Base-by-base conservation (phyloP, 257 asterid genomes). In the Lycium ferocissimum region DNA sequence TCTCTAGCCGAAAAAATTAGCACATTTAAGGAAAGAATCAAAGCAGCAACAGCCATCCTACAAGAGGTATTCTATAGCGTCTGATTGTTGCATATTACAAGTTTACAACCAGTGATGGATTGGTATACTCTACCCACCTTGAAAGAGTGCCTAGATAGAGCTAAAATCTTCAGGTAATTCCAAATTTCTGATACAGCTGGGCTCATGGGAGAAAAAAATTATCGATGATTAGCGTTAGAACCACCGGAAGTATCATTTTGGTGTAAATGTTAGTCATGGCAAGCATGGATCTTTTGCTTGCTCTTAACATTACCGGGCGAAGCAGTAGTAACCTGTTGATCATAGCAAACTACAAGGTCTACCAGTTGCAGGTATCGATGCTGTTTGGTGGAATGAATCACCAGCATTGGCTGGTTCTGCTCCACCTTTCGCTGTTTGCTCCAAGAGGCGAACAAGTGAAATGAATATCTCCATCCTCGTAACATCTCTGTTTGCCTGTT, bases 401-500 rank as follows among this genome's bases (percentile, higher is more conserved):
- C 17, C 40, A 78, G 76, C 76, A 40, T 79, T 88, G 83, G 89
- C 76, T 18, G 90, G 83, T 14, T 89, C 56, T 22, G 61, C 38
- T 49, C 88, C 88, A 20, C 61, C 85, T 87, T 91, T 92, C 47
- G 90, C 67, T 22, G 88, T 94, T 89, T 92, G 97, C 88, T 93
- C 98, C 91, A 95, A 82, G 85, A 94, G 93, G 58, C 91, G 95
- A 83, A 95, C 97, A 7, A 95, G 92, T 12, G 98, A 93, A 81
- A 95, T 85, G 79, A 95, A 95, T 57, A 95, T 92, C 79, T 95
- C 98, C 95, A 94, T 94, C 87, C 98, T 93, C 1, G 98, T 95
- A n/a, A 95, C 95, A 11, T 95, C 98, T 86, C 97, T 91, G 87
- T 94, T 92, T 1, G 98, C 98, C 98, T 95, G 98, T 82, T 85